phyloP scores from a whole-genome alignment of 768 basidiomycete genomes.

The Boletus vinaceobasis region DNA sequence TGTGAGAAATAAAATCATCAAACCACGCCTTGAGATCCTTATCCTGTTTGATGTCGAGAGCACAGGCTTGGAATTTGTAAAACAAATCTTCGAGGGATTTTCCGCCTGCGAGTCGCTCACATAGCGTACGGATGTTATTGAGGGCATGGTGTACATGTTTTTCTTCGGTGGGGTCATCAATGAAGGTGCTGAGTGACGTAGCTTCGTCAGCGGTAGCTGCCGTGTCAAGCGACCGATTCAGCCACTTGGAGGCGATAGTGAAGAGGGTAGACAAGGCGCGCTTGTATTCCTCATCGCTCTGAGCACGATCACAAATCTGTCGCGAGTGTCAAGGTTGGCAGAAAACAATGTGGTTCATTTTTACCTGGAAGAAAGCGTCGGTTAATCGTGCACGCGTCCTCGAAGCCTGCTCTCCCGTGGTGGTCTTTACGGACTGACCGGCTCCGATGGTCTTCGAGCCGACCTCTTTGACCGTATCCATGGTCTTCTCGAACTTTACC shows the following conservation, averaged over 20 bases:
- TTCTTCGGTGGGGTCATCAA: slow-evolving; percentile 60
- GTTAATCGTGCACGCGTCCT: slow-evolving; percentile 42
- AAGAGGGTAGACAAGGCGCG: slow-evolving; percentile 57
- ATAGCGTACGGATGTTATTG: slow-evolving; percentile 33
- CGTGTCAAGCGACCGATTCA: slow-evolving; percentile 49
- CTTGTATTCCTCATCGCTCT: slow-evolving; percentile 57
- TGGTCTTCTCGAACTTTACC: slow-evolving; percentile 59
- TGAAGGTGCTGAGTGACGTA: slow-evolving; percentile 50
- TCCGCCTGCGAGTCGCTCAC: slow-evolving; percentile 51
- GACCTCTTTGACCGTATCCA: slow-evolving; percentile 59
- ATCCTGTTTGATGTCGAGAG: slow-evolving; percentile 52
- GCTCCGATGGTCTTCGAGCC: slow-evolving; percentile 58
- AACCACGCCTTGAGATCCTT: slow-evolving; percentile 51
- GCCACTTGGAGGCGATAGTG: slow-evolving; percentile 52
- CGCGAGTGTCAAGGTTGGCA: background rate
- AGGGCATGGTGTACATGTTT: slow-evolving; percentile 59
- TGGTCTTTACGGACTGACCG: slow-evolving; percentile 41
- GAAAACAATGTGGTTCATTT: background rate
- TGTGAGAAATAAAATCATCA: slow-evolving; percentile 48
- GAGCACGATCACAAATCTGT: slow-evolving; percentile 64
- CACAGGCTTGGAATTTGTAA: slow-evolving; percentile 39
- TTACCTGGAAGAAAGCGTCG: slow-evolving; percentile 53
- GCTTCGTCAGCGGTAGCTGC: slow-evolving; percentile 42
- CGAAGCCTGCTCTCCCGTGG: slow-evolving; percentile 43
- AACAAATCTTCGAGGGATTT: slow-evolving; percentile 51